Evolutionary conservation across 192 early-diverging fungal genomes (phyloP).

Genomic region (Rhizophagus clarus): DNA sequence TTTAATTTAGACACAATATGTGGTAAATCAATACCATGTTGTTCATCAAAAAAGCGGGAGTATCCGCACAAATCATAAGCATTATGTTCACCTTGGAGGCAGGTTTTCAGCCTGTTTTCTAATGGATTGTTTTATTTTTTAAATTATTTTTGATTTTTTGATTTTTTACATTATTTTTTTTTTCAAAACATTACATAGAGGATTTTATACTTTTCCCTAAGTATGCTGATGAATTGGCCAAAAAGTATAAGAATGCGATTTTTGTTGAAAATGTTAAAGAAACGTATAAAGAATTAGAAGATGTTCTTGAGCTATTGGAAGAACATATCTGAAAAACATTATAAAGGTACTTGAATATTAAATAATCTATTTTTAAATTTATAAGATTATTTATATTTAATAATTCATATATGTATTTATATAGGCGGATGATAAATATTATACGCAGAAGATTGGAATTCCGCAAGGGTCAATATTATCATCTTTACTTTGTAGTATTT

Average conservation of each 20-base stretch:
- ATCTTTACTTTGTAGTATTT: constrained; percentile 16
- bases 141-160: neutral
- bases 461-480: constrained; percentile 16
- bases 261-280: neutral
- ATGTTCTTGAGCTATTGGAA: neutral
- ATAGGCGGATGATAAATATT: constrained; percentile 4
- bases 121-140: neutral
- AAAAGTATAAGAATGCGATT: neutral
- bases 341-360: neutral
- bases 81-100: neutral
- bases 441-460: constrained; percentile 1
- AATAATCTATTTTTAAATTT: neutral
- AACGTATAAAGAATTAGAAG: neutral
- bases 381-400: no score
- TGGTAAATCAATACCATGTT: neutral
- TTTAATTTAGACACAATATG: neutral
- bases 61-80: neutral
- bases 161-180: neutral
- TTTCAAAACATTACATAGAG: neutral
- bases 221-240: neutral
- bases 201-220: neutral
- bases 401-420: neutral
- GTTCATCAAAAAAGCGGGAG: neutral
- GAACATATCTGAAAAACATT: neutral
- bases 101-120: neutral